Evolutionary conservation across 1,139 yeast genomes (phyloP).

Genomic region (Geotrichum phurueaensis): DNA sequence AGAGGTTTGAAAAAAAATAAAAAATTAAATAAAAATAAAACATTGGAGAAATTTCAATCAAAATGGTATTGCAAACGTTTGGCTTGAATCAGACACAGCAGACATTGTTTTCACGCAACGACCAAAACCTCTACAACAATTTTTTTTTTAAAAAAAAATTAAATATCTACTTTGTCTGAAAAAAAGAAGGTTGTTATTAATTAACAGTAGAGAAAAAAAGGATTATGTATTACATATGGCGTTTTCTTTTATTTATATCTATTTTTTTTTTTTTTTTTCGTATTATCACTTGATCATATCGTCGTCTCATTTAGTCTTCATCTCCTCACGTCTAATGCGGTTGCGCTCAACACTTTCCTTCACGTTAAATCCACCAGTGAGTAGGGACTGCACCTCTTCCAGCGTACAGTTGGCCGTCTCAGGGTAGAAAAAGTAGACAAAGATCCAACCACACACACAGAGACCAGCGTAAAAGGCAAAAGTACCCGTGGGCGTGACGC

Average conservation of each 20-base stretch:
- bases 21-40: too few relatives aligned
- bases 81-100: too few relatives aligned
- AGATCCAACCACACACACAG: constrained; percentile 61
- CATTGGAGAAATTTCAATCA: too few relatives aligned
- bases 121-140: too few relatives aligned
- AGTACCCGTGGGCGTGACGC: constrained; percentile 91
- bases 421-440: constrained; percentile 80
- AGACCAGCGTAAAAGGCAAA: constrained; percentile 84
- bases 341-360: constrained; percentile 62
- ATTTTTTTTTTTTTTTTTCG: background rate
- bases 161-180: too few relatives aligned
- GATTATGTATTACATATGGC: background rate
- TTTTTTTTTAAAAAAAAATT: too few relatives aligned
- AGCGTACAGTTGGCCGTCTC: constrained; percentile 85
- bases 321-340: constrained; percentile 34
- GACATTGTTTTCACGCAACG: too few relatives aligned
- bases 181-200: background rate
- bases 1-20: too few relatives aligned
- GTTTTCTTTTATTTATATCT: background rate
- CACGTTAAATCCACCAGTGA: constrained; percentile 80
- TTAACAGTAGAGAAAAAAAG: background rate
- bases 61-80: too few relatives aligned
- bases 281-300: background rate
- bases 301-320: background rate
- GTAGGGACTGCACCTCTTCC: constrained; percentile 80